These are phyloP conservation scores for Ustilago loliicola DNA, from an alignment of 1,284 basidiomycete genomes.

Conservation along the genomic window DNA sequence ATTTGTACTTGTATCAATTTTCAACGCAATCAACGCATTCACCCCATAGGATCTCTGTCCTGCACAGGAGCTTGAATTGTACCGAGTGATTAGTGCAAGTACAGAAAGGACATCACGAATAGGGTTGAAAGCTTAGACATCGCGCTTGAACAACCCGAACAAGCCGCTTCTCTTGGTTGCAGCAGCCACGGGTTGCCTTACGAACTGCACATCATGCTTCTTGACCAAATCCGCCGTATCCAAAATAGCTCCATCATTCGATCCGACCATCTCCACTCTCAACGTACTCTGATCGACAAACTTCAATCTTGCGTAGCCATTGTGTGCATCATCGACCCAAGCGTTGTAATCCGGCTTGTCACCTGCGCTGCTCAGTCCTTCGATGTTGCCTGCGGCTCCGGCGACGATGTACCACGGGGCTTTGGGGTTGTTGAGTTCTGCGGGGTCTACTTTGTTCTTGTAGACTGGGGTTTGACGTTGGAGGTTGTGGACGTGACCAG, in stretches of 20 bases:
- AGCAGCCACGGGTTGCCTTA: constrained; percentile 19
- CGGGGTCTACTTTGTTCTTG: constrained; percentile 57
- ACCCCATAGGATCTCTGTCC: background rate
- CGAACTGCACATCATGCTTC: constrained; percentile 32
- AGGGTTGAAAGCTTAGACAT: no score
- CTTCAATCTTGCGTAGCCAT: constrained; percentile 56
- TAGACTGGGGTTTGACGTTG: constrained; percentile 69
- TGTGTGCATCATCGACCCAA: constrained; percentile 39
- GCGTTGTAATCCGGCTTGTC: constrained; percentile 28
- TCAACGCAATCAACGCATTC: constrained; percentile 3
- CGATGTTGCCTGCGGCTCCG: constrained; percentile 70
- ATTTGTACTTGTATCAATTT: constrained; percentile 19
- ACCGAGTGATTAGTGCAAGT: no score
- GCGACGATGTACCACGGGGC: constrained; percentile 66
- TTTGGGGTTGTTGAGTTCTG: constrained; percentile 64
- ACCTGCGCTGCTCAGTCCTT: constrained; percentile 52
- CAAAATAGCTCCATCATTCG: constrained; percentile 40
- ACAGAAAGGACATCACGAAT: no score
- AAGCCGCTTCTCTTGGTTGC: background rate
- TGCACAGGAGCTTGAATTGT: background rate
- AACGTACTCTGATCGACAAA: constrained; percentile 64
- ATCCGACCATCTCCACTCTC: constrained; percentile 48
- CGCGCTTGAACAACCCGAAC: constrained; percentile 16
- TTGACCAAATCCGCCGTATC: constrained; percentile 51
- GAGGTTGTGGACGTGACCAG: constrained; percentile 71